These are phyloP conservation scores for Coelastrella sp. DNA, from an alignment of 139 green algal genomes.

Conservation along the genomic window DNA sequence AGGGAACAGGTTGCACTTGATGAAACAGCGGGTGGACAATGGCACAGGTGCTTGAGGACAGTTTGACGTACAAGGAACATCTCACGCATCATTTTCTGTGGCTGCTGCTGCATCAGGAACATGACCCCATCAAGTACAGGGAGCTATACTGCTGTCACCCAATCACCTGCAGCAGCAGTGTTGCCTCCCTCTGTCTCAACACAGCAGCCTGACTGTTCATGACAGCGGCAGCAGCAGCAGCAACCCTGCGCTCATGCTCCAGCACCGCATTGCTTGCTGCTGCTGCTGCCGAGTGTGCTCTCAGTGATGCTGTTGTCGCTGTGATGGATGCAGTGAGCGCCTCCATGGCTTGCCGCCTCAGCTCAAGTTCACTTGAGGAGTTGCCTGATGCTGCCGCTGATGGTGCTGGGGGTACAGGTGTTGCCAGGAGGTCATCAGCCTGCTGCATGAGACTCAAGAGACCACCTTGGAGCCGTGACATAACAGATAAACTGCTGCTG, in stretches of 20 bases:
- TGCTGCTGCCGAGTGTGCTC: conserved; percentile 33
- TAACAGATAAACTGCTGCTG: not conserved
- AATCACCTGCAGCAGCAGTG: conserved; percentile 22
- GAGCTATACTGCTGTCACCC: no score
- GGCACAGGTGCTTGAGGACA: no score
- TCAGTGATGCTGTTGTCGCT: conserved; percentile 30
- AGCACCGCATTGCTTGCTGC: conserved; percentile 37
- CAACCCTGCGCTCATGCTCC: not conserved
- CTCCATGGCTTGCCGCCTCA: conserved; percentile 17
- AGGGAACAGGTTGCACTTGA: not conserved
- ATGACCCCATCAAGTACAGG: no score
- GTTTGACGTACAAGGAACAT: no score
- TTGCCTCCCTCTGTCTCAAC: conserved; percentile 17
- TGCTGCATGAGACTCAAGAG: conserved; percentile 15
- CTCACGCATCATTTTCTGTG: not conserved
- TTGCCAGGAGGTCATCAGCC: not conserved
- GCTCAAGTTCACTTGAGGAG: no score
- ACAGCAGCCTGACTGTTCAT: conserved; percentile 21
- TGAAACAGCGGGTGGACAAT: not conserved
- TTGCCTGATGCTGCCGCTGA: no score
- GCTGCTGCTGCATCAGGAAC: no score
- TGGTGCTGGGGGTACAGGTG: not conserved
- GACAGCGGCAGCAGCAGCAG: conserved; percentile 23
- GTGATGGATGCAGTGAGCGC: conserved; percentile 20
- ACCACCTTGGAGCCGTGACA: conserved; percentile 10